A percentile compares a stretch with the other conserved stretches of the same genome.
Evolutionary conservation across 345 rosid genomes (phyloP).

Genomic region (Melastoma malabathricum): DNA sequence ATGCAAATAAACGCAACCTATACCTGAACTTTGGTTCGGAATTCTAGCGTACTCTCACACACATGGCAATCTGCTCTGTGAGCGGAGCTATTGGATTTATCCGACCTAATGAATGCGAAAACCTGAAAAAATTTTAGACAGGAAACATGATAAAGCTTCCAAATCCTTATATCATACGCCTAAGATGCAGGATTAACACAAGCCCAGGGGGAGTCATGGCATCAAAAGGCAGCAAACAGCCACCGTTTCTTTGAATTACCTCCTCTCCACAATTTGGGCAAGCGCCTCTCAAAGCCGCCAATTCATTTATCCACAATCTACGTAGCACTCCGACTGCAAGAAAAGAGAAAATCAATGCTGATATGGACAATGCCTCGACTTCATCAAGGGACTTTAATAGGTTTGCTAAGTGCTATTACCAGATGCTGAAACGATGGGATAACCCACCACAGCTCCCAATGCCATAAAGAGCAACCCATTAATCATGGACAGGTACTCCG

Average conservation of each 20-base stretch:
- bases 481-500: constrained; percentile 31
- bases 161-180: too few species aligned
- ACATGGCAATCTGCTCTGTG: constrained; percentile 93
- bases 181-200: too few species aligned
- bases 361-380: background rate
- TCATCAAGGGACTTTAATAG: background rate
- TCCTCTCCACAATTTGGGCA: constrained; percentile 98
- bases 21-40: constrained; percentile 84
- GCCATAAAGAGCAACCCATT: constrained; percentile 54
- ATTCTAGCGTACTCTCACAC: constrained; percentile 68
- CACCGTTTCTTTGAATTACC: constrained; percentile 25
- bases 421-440: constrained; percentile 65
- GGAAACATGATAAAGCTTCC: background rate
- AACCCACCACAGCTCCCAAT: constrained; percentile 58
- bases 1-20: constrained; percentile 1
- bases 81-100: constrained; percentile 40
- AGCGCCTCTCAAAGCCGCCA: constrained; percentile 76
- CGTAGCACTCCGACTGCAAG: constrained; percentile 62
- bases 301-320: constrained; percentile 85
- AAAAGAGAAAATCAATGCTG: constrained; percentile 1
- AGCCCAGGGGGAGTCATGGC: too few species aligned
- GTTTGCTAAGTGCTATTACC: constrained; percentile 23
- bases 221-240: background rate
- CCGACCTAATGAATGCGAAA: constrained; percentile 70
- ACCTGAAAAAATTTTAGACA: constrained; percentile 35